phyloP scores from a whole-genome alignment of 78 protist genomes.

The Creolimax fragrantissima region DNA sequence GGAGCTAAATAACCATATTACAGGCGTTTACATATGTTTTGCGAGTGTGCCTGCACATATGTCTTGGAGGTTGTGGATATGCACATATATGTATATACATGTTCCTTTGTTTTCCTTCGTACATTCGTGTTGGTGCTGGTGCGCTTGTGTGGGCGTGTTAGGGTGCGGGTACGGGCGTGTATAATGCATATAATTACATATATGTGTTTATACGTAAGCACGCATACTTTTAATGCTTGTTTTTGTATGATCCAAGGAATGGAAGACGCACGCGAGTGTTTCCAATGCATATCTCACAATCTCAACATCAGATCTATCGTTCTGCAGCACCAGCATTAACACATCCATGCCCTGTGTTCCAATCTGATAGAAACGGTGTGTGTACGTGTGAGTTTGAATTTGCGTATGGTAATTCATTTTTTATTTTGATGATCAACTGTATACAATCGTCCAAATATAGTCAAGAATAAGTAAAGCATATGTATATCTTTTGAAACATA shows the following conservation, averaged over 20 bases:
- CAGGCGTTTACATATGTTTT: too few species aligned
- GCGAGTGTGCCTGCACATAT: too few species aligned
- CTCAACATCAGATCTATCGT: constrained; percentile 19
- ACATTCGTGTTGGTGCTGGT: too few species aligned
- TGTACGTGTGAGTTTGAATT: not conserved
- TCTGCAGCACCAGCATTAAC: not conserved
- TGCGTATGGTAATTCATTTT: not conserved
- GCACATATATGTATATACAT: not conserved
- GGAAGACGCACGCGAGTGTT: not conserved
- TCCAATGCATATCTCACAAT: constrained; percentile 2
- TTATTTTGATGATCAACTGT: too few species aligned
- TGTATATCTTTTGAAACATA: too few species aligned
- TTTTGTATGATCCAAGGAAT: not conserved
- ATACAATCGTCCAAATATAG: too few species aligned
- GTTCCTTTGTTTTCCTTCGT: too few species aligned
- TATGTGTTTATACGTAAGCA: not conserved
- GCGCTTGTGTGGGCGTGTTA: too few species aligned
- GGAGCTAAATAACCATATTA: not conserved
- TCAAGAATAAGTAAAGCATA: too few species aligned
- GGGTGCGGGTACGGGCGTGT: too few species aligned
- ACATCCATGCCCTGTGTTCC: constrained; percentile 21
- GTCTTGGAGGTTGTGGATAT: not conserved
- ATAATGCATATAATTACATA: not conserved
- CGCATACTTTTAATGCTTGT: not conserved
- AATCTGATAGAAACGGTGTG: not conserved